Base-by-base conservation (phyloP, 2,329 filamentous ascomycete genomes). In the Aureobasidium sp. region DNA sequence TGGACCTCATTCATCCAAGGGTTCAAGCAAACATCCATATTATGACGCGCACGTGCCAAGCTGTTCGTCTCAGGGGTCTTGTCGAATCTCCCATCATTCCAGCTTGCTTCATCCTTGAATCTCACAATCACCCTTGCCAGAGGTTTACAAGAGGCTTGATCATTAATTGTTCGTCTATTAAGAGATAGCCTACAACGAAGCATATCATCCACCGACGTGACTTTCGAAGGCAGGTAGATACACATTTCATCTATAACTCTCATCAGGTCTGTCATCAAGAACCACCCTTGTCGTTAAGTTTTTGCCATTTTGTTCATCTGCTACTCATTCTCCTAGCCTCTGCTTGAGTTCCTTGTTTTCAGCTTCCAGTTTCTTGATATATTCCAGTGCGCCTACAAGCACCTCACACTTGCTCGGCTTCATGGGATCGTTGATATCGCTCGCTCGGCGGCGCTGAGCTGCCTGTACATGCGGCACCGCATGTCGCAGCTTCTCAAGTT, bases 391-490 rank as follows among this genome's bases (percentile, higher is more conserved):
- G 9, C 70, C 70, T 37, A 69, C 70, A 36, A 73, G 62, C 20
- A 73, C 70, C 68, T 72, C 70, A 57, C 71, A 73, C 64, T 73
- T 74, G 67, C 71, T 73, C 8, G 71, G 72, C 66, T 73, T 73
- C 32, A 64, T 48, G 1, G 63, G 52, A 26, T 52, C 60, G 8
- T 50, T 50, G 2, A 63, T 63, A 34, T 67, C 67, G 34, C 66
- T 66, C 1, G 60, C 26, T 44, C 62, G 29, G 62, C 66, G 36
- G 63, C 64, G 20, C 62, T 51, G 55, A 64, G 65, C 53, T 63
- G 68, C 23, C 65, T 70, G 70, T 39, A 73, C 59, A 5, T 68
- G 64, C 5, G 71, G 70, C 17, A 74, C 68, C 5, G 69, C 68
- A 55, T 69, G 65, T 29, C 71, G 68, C 7, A 74, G 66, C 32